Evolutionary conservation across 345 rosid species (phyloP).

Genomic region (Anacardium occidentale): DNA sequence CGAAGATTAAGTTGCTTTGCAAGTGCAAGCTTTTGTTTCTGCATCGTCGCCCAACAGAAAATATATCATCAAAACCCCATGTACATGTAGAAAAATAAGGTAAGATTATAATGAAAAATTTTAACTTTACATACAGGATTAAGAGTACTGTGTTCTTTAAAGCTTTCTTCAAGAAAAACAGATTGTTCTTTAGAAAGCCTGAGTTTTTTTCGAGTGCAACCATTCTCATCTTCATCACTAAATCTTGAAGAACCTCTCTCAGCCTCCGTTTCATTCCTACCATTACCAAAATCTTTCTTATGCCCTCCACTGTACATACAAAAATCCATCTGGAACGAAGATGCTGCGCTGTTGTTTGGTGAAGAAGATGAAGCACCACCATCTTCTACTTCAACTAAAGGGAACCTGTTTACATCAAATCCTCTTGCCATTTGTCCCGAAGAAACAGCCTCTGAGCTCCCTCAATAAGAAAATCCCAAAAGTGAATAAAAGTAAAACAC

Average conservation of each 20-base stretch:
- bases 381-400: conserved; percentile 12
- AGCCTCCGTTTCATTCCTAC: neutral
- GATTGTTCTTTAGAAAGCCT: conserved; percentile 70
- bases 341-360: conserved; percentile 14
- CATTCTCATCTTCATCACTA: conserved; percentile 22
- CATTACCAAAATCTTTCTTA: conserved; percentile 8
- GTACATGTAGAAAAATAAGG: too few relatives aligned
- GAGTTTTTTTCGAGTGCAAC: conserved; percentile 50
- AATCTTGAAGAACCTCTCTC: conserved; percentile 18
- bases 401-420: conserved; percentile 28
- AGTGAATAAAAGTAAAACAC: neutral
- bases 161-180: conserved; percentile 65
- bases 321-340: conserved; percentile 17
- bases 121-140: conserved; percentile 36
- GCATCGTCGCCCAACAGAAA: conserved; percentile 8
- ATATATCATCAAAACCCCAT: neutral
- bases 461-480: neutral
- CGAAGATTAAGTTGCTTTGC: conserved; percentile 55
- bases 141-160: conserved; percentile 57
- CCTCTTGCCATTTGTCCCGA: conserved; percentile 21
- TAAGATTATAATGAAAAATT: too few relatives aligned
- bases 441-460: conserved; percentile 10
- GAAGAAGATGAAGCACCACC: conserved; percentile 23
- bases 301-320: conserved; percentile 12
- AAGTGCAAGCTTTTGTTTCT: conserved; percentile 55